These are phyloP conservation scores for Suhomyces choctaworum DNA, from an alignment of 1,139 yeast species.

Conservation along the genomic window DNA sequence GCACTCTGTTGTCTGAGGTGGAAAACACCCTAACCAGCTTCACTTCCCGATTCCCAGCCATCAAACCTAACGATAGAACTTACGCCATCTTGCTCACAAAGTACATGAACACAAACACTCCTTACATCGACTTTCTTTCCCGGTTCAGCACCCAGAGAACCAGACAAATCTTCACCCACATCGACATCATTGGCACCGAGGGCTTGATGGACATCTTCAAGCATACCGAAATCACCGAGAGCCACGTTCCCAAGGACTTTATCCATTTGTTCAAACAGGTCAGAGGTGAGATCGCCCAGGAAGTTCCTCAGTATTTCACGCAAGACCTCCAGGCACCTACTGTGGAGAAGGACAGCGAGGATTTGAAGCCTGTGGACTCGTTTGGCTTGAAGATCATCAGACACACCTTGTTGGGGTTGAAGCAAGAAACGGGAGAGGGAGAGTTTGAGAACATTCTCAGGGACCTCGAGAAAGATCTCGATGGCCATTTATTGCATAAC, in stretches of 20 bases:
- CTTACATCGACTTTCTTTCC: conserved; percentile 14
- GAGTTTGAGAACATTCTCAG: conserved; percentile 36
- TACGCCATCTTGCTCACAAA: conserved; percentile 35
- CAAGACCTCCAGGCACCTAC: conserved; percentile 30
- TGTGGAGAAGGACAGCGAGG: conserved; percentile 54
- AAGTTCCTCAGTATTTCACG: conserved; percentile 31
- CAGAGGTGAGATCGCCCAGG: conserved; percentile 16
- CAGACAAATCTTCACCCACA: conserved; percentile 53
- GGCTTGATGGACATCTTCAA: conserved; percentile 48
- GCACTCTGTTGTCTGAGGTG: conserved; percentile 28
- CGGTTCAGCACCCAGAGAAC: conserved; percentile 22
- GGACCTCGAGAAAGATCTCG: conserved; percentile 31
- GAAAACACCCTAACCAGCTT: conserved; percentile 31
- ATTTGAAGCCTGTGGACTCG: conserved; percentile 69
- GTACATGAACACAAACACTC: conserved; percentile 14
- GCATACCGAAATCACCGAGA: conserved; percentile 24
- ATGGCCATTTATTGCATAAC: conserved; percentile 22
- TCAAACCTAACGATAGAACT: conserved; percentile 46
- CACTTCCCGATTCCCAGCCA: conserved; percentile 27
- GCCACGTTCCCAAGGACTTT: conserved; percentile 40
- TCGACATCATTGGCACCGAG: conserved; percentile 70
- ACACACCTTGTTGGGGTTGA: conserved; percentile 72
- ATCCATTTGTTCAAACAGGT: conserved; percentile 31
- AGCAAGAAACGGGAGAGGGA: conserved; percentile 24
- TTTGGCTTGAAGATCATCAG: conserved; percentile 80